Evolutionary conservation across 768 basidiomycete species (phyloP).

Genomic region (Tulasnella sp.): DNA sequence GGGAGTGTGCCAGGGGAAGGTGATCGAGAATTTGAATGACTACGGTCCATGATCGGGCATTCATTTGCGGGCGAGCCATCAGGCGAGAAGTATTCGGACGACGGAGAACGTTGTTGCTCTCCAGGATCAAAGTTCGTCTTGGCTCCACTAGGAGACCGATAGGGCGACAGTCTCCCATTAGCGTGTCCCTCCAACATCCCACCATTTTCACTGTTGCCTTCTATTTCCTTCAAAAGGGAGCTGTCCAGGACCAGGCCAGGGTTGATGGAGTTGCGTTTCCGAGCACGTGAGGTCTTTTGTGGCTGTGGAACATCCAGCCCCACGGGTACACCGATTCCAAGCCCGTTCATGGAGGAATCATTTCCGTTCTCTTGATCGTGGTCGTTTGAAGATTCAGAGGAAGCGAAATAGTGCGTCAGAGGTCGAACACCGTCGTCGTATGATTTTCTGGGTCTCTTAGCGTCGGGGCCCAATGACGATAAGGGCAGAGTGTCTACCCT

Average conservation of each 20-base stretch:
- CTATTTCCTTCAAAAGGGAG: neutral
- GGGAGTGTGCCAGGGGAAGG: neutral
- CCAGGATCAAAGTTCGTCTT: neutral
- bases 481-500: constrained; percentile 2
- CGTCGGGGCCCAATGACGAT: neutral
- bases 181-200: too few species aligned
- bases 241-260: constrained; percentile 36
- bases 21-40: neutral
- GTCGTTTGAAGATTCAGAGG: neutral
- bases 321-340: constrained; percentile 8
- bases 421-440: constrained; percentile 37
- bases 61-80: neutral
- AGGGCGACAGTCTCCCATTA: too few species aligned
- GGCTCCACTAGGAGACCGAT: too few species aligned
- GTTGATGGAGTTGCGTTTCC: constrained; percentile 45
- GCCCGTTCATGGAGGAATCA: too few species aligned
- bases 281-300: constrained; percentile 31
- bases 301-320: constrained; percentile 27
- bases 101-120: neutral
- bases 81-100: constrained; percentile 2
- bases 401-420: constrained; percentile 28
- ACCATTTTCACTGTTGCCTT: too few species aligned
- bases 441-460: constrained; percentile 28
- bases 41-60: neutral
- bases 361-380: neutral